phyloP scores from a whole-genome alignment of 257 asterid genomes.

The Nicotiana attenuata region DNA sequence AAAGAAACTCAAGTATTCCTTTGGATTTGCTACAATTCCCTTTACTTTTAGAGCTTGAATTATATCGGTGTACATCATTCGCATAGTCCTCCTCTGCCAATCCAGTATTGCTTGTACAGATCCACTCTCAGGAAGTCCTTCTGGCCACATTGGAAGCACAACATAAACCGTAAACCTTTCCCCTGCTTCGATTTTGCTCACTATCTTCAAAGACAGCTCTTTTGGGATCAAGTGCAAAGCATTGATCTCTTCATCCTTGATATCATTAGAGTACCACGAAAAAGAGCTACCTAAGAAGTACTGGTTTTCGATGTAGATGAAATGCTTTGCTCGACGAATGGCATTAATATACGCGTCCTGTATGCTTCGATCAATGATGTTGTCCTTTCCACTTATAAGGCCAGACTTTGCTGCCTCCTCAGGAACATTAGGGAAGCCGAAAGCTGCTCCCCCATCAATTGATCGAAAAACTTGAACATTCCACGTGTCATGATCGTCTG shows the following conservation, averaged over 20 bases:
- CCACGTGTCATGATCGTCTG: conserved; percentile 16
- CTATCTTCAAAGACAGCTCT: conserved; percentile 12
- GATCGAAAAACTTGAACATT: conserved; percentile 15
- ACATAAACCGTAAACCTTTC: conserved; percentile 13
- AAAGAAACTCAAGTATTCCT: conserved; percentile 14
- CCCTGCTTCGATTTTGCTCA: conserved; percentile 2
- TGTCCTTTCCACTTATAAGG: conserved; percentile 10
- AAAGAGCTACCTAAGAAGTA: conserved; percentile 18
- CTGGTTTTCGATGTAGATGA: conserved; percentile 15
- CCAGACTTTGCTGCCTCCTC: conserved; percentile 7
- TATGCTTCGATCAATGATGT: conserved; percentile 15
- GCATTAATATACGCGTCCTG: conserved; percentile 17
- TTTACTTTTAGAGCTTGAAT: background rate
- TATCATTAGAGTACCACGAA: conserved; percentile 3
- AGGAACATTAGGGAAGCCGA: conserved; percentile 6
- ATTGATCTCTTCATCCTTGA: conserved; percentile 10
- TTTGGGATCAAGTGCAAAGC: conserved; percentile 12
- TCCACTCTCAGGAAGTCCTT: conserved; percentile 14
- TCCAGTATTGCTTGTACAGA: conserved; percentile 14
- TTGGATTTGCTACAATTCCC: conserved; percentile 4
- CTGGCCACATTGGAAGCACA: conserved; percentile 21
- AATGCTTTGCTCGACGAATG: conserved; percentile 17
- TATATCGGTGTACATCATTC: conserved; percentile 15
- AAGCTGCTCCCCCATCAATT: conserved; percentile 17
- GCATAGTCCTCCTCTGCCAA: conserved; percentile 18